Conservation (phyloP, 2,329 filamentous ascomycete genomes). For the Aspergillus terreus region DNA sequence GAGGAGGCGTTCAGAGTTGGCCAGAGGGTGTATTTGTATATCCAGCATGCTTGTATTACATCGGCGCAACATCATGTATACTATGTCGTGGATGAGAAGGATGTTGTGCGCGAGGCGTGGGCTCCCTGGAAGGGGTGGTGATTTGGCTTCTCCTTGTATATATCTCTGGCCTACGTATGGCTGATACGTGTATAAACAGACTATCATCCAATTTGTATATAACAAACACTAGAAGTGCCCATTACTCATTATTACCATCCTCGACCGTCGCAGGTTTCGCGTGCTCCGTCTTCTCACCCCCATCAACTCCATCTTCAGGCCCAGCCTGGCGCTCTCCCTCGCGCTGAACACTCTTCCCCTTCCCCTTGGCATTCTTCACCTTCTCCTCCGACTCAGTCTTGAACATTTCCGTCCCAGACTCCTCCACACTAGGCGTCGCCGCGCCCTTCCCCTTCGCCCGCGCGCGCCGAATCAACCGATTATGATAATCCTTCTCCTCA, state of each 20-base stretch:
- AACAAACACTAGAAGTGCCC: too few relatives aligned
- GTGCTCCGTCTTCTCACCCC: too few relatives aligned
- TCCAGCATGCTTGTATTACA: conserved; percentile 77
- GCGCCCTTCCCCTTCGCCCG: conserved; percentile 14
- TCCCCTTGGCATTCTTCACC: conserved; percentile 8
- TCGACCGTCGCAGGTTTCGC: conserved; percentile 3
- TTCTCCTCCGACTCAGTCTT: conserved; percentile 20
- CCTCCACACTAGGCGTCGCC: conserved; percentile 15
- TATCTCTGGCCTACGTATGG: background rate
- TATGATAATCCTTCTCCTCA: conserved; percentile 33
- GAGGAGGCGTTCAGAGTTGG: conserved; percentile 54
- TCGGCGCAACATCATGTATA: conserved; percentile 68
- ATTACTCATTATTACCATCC: conserved; percentile 3
- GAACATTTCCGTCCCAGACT: conserved; percentile 21
- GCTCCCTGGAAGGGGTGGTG: conserved; percentile 27
- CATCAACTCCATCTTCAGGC: background rate
- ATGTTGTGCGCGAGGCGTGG: conserved; percentile 23
- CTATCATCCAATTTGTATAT: background rate
- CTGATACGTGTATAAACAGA: background rate
- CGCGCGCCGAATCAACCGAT: conserved; percentile 27
- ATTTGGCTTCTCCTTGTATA: background rate
- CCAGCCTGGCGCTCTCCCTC: conserved; percentile 1
- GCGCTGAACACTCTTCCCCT: conserved; percentile 21
- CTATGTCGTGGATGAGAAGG: conserved; percentile 59
- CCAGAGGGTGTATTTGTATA: conserved; percentile 67